Evolutionary conservation across 345 rosid genomes (phyloP).

Genomic region (Pelargonium nanum): DNA sequence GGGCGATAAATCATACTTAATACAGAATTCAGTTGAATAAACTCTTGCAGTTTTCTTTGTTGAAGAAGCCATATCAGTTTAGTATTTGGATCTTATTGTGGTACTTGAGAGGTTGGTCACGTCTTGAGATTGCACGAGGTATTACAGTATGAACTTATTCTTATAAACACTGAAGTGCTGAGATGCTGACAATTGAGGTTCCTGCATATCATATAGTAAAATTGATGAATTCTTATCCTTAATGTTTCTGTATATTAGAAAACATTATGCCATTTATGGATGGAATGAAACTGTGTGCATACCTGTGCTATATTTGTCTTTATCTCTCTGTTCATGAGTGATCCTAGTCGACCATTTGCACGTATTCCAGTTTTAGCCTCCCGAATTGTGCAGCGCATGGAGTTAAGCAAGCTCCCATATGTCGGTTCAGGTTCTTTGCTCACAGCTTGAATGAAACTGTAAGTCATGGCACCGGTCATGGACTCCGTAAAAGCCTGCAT

Average conservation of each 20-base stretch:
- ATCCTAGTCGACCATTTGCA: neutral
- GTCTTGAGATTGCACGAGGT: neutral
- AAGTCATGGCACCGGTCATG: conserved; percentile 60
- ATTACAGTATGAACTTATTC: conserved; percentile 34
- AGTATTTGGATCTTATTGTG: too few relatives aligned
- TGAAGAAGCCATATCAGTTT: neutral
- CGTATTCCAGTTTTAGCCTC: conserved; percentile 29
- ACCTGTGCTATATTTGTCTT: neutral
- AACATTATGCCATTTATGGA: too few relatives aligned
- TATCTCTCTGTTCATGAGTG: too few relatives aligned
- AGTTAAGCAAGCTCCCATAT: conserved; percentile 46
- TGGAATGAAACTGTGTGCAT: neutral
- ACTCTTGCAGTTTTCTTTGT: neutral
- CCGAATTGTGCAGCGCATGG: conserved; percentile 41
- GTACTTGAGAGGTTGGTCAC: neutral
- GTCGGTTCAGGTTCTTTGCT: conserved; percentile 46
- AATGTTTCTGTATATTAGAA: neutral
- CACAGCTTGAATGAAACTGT: conserved; percentile 65
- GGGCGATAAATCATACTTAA: too few relatives aligned
- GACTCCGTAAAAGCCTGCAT: conserved; percentile 50
- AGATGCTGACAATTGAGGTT: conserved; percentile 58
- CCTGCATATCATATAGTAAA: conserved; percentile 29
- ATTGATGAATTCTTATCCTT: neutral
- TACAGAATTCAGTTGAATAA: too few relatives aligned
- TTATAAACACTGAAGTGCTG: conserved; percentile 42